Evolutionary conservation across 2,329 filamentous ascomycete species (phyloP).

Genomic region (Stagonosporopsis vannaccii): DNA sequence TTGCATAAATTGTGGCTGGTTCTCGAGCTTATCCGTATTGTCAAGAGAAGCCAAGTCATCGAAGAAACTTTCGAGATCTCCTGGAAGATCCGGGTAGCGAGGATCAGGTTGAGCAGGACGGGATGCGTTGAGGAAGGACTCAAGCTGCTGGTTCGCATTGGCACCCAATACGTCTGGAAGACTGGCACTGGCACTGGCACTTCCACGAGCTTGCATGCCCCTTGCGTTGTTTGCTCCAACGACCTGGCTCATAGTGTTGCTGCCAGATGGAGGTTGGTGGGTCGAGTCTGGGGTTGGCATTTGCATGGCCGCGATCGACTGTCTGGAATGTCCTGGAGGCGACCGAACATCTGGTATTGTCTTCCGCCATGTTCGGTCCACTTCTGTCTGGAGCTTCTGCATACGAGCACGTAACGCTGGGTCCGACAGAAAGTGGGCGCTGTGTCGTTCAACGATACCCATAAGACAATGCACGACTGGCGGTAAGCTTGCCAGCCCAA

Average conservation of each 20-base stretch:
- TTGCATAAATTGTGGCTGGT: slow-evolving; percentile 70
- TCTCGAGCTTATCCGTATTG: slow-evolving; percentile 60
- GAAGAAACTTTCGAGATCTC: slow-evolving; percentile 61
- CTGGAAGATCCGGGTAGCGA: slow-evolving; percentile 46
- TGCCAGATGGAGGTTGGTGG: slow-evolving; percentile 20
- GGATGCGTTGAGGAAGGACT: slow-evolving; percentile 8
- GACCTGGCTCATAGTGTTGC: slow-evolving; percentile 4
- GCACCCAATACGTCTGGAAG: slow-evolving; percentile 19
- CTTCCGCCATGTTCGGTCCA: slow-evolving; percentile 23
- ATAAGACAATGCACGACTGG: slow-evolving; percentile 38
- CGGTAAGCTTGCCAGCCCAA: slow-evolving; percentile 38
- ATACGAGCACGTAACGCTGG: slow-evolving; percentile 26
- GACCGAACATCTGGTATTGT: not conserved
- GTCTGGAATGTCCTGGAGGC: slow-evolving; percentile 8
- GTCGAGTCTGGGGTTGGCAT: slow-evolving; percentile 32
- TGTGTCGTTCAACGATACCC: slow-evolving; percentile 27
- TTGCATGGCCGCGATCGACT: slow-evolving; percentile 17
- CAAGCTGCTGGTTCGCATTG: slow-evolving; percentile 11
- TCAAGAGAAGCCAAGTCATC: slow-evolving; percentile 66
- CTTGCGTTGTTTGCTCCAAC: not conserved
- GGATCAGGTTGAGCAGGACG: slow-evolving; percentile 23
- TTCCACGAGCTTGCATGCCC: slow-evolving; percentile 12
- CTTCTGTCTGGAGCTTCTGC: slow-evolving; percentile 24
- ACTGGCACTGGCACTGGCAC: slow-evolving; percentile 20
- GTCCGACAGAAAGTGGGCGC: slow-evolving; percentile 22